Evolutionary conservation across 768 basidiomycete genomes (phyloP).

Genomic region (Leucocoprinus sp.): DNA sequence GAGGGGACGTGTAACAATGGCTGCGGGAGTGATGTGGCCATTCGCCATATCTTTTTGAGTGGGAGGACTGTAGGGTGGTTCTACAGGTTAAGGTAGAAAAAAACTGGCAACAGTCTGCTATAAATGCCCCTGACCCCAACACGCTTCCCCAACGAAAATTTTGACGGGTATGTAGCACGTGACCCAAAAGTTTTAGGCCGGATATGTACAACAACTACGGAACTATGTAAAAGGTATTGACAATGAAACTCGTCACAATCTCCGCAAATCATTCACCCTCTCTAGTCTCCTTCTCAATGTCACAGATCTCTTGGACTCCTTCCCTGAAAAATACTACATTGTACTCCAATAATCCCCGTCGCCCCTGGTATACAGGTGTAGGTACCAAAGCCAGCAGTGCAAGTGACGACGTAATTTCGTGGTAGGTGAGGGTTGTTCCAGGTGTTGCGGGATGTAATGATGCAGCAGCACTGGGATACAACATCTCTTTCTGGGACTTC

Average conservation of each 20-base stretch:
- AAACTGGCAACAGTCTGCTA: constrained; percentile 20
- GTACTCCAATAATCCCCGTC: constrained; percentile 74
- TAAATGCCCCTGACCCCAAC: constrained; percentile 37
- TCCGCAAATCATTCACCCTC: constrained; percentile 21
- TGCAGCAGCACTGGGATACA: constrained; percentile 65
- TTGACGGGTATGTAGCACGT: constrained; percentile 24
- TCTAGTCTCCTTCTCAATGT: constrained; percentile 57
- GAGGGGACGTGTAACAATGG: constrained; percentile 42
- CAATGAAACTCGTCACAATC: too few species aligned
- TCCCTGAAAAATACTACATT: constrained; percentile 82
- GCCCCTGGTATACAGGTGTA: constrained; percentile 61
- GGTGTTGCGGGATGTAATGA: constrained; percentile 49
- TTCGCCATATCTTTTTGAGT: constrained; percentile 29
- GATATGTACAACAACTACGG: neutral
- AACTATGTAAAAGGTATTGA: neutral
- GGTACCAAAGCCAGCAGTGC: constrained; percentile 68
- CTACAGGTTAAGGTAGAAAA: constrained; percentile 20
- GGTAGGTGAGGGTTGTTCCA: constrained; percentile 77
- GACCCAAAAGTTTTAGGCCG: constrained; percentile 16
- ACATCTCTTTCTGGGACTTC: constrained; percentile 34
- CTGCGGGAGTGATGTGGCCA: constrained; percentile 25
- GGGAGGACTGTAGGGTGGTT: constrained; percentile 17
- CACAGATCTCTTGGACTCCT: constrained; percentile 76
- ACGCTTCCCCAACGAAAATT: constrained; percentile 37
- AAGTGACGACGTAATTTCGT: constrained; percentile 66